Conservation (phyloP, 768 basidiomycete genomes). For the Saitozyma sp. region DNA sequence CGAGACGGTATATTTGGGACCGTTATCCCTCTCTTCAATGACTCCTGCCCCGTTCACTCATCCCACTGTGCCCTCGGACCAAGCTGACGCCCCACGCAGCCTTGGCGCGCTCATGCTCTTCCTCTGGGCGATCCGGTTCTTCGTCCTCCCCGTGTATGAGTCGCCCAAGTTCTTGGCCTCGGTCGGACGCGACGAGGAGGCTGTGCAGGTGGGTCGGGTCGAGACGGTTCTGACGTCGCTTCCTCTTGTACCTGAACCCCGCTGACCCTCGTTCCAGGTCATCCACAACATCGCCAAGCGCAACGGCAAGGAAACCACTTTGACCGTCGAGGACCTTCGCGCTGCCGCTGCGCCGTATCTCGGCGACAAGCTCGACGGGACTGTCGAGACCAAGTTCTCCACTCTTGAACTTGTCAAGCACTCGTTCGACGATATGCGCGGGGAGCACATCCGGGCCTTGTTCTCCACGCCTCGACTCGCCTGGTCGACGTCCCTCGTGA, state of each 20-base stretch:
- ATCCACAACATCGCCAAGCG: constrained; percentile 64
- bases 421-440: constrained; percentile 14
- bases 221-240: constrained; percentile 39
- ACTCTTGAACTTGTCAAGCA: constrained; percentile 14
- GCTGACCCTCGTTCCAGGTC: constrained; percentile 31
- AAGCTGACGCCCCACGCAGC: too few species aligned
- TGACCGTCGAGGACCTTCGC: constrained; percentile 61
- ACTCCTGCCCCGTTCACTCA: too few species aligned
- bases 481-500: constrained; percentile 64
- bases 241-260: neutral
- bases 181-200: constrained; percentile 18
- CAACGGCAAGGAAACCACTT: constrained; percentile 59
- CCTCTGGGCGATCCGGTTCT: constrained; percentile 68
- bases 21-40: too few species aligned
- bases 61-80: too few species aligned
- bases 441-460: constrained; percentile 61
- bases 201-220: constrained; percentile 47
- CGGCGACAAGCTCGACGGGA: constrained; percentile 3
- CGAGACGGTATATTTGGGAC: too few species aligned
- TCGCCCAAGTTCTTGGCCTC: constrained; percentile 53
- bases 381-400: constrained; percentile 17
- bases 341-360: constrained; percentile 23
- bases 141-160: constrained; percentile 56
- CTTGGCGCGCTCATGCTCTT: constrained; percentile 53
- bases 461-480: constrained; percentile 67